Percentiles rank a stretch among this genome's conserved stretches.
These are phyloP conservation scores for Otatea glauca DNA, from an alignment of 176 grass and related monocot genomes.

Conservation along the genomic window DNA sequence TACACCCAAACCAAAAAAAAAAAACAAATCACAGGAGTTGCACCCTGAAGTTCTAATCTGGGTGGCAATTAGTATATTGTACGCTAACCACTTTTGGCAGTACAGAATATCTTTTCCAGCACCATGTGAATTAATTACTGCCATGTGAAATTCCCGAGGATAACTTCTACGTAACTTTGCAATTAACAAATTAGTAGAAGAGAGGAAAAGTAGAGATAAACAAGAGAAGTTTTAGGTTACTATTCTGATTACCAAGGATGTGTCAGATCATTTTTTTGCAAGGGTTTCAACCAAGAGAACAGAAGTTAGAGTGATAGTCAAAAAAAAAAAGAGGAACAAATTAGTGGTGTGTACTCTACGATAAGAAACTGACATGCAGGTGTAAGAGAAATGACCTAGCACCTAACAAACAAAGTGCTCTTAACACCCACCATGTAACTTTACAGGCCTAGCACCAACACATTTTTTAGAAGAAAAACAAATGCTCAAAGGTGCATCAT, in stretches of 20 bases:
- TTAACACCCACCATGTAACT: neutral
- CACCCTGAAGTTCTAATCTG: neutral
- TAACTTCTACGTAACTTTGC: neutral
- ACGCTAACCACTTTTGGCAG: neutral
- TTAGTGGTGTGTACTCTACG: neutral
- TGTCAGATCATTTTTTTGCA: neutral
- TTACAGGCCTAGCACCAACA: neutral
- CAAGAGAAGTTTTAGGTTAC: neutral
- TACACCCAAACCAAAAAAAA: neutral
- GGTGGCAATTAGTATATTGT: conserved; percentile 7
- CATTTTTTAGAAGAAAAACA: neutral
- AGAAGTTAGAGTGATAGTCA: neutral
- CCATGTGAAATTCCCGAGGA: neutral
- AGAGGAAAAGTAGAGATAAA: neutral
- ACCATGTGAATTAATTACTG: neutral
- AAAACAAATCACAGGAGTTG: neutral
- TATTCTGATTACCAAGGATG: neutral
- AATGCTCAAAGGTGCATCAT: neutral
- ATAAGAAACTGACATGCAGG: neutral
- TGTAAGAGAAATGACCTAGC: neutral
- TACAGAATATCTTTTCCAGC: neutral
- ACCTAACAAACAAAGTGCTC: neutral
- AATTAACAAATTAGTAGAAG: neutral
- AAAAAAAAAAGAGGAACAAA: conserved; percentile 25
- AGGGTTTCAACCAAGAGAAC: conserved; percentile 18